These are phyloP conservation scores for Diaporthe nobilis DNA, from an alignment of 2,329 filamentous ascomycete species.

Conservation along the genomic window DNA sequence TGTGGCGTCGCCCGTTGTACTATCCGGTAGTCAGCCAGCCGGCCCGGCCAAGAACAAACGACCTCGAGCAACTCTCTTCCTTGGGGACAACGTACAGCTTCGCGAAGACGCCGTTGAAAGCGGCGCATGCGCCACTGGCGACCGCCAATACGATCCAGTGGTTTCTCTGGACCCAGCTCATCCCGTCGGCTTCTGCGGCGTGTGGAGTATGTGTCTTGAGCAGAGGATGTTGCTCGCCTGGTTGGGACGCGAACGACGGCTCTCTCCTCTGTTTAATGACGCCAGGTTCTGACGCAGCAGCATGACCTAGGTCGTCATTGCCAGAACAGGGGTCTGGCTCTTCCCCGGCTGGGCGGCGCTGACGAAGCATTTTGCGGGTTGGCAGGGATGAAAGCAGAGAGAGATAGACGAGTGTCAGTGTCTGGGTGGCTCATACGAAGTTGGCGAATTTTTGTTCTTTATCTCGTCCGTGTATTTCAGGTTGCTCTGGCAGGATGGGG, in stretches of 20 bases:
- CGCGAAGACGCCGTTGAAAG: constrained; percentile 86
- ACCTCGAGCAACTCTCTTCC: neutral
- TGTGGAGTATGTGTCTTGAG: constrained; percentile 41
- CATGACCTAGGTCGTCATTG: constrained; percentile 28
- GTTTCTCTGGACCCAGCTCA: constrained; percentile 50
- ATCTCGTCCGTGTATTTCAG: neutral
- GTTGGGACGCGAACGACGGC: constrained; percentile 12
- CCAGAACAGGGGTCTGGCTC: constrained; percentile 39
- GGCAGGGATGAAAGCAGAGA: constrained; percentile 28
- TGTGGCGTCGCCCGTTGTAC: constrained; percentile 71
- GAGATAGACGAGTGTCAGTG: neutral
- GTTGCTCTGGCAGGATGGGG: neutral
- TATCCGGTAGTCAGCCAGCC: constrained; percentile 45
- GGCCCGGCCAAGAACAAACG: neutral
- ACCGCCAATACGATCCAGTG: constrained; percentile 79
- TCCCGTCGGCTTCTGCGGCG: constrained; percentile 41
- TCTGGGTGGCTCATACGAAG: neutral
- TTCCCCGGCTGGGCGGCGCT: constrained; percentile 43
- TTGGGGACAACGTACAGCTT: constrained; percentile 73
- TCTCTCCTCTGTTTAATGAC: constrained; percentile 26
- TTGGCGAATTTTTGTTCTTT: neutral
- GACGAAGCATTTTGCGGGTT: constrained; percentile 45
- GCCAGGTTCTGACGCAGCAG: constrained; percentile 9
- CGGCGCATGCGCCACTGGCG: constrained; percentile 82
- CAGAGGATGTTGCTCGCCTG: constrained; percentile 46